These are phyloP conservation scores for Astragalus glycyphyllos DNA, from an alignment of 306 rosid genomes.

Conservation along the genomic window DNA sequence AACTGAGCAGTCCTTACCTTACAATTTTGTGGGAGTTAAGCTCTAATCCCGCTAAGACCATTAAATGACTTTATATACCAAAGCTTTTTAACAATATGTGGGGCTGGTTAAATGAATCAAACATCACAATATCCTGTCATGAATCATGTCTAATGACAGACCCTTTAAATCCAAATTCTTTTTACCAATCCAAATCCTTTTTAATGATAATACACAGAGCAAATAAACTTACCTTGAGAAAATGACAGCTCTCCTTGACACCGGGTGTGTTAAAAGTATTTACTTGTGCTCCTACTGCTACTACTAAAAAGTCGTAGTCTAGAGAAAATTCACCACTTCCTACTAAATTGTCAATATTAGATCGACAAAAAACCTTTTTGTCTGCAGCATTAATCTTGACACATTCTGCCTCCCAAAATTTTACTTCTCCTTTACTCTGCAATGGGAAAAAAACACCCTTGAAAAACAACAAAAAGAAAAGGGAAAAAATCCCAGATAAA, in stretches of 20 bases:
- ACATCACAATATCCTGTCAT: neutral
- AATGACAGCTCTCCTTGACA: constrained; percentile 83
- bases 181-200: neutral
- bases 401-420: constrained; percentile 90
- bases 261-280: constrained; percentile 96
- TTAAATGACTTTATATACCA: constrained; percentile 12
- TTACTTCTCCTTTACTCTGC: constrained; percentile 78
- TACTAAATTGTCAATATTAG: constrained; percentile 55
- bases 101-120: neutral
- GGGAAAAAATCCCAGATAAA: constrained; percentile 15
- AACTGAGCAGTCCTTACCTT: too few relatives aligned
- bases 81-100: neutral
- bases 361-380: constrained; percentile 67
- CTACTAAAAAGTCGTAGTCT: constrained; percentile 85
- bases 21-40: too few relatives aligned
- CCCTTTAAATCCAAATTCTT: neutral
- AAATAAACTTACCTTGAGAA: constrained; percentile 72
- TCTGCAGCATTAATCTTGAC: constrained; percentile 78
- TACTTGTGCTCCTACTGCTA: constrained; percentile 89
- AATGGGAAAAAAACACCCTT: constrained; percentile 39
- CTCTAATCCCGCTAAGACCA: neutral
- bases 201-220: constrained; percentile 7
- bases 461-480: neutral
- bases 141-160: neutral
- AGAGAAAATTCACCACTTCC: constrained; percentile 75